Evolutionary conservation across 2,329 filamentous ascomycete species (phyloP), one percentile per base, ranked within the genome.

Genomic region (Trichoderma arundinaceum): DNA sequence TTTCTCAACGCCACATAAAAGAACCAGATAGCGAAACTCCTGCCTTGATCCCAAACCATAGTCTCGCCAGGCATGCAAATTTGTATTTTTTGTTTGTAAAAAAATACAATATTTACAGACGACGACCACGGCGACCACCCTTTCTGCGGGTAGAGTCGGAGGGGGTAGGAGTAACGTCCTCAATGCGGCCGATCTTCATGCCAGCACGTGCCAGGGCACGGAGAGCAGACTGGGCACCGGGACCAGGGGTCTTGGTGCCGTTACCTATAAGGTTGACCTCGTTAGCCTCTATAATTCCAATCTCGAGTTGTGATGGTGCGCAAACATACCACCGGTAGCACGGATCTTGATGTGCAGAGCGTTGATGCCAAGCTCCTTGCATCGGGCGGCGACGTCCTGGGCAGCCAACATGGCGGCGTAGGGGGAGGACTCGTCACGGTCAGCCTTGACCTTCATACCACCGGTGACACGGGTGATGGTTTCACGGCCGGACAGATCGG

Each of bases 401-500:
- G 95, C 95, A 84, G 95, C 95, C 92, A 99, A 94, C 95, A 99
- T 99, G 85, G 95, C 95, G 78, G 95, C 95, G 88, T 99, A 99
- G 77, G 95, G 95, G 75, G 95, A 98, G 78, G 94, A 98, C 88
- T 99, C 95, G 86, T 99, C 95, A 88, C 95, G 94, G 81, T 99
- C 94, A 83, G 94, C 94, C 91, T 99, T 99, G 89, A 99, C 95
- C 89, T 99, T 99, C 95, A 99, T 99, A 81, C 96, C 96, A 86
- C 96, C 95, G 78, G 96, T 99, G 76, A 99, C 94, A 92, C 95
- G 94, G 89, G 89, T 92, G 87, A 99, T 97, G 85, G 96, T 99
- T 91, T 99, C 95, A 85, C 95, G 95, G 86, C 95, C 95, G 85
- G 92, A 96, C 82, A 99, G 92, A 96, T 98, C 95, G 86, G 95